phyloP scores from a whole-genome alignment of 768 basidiomycete species.

The Boletus pseudo-olivaceus region DNA sequence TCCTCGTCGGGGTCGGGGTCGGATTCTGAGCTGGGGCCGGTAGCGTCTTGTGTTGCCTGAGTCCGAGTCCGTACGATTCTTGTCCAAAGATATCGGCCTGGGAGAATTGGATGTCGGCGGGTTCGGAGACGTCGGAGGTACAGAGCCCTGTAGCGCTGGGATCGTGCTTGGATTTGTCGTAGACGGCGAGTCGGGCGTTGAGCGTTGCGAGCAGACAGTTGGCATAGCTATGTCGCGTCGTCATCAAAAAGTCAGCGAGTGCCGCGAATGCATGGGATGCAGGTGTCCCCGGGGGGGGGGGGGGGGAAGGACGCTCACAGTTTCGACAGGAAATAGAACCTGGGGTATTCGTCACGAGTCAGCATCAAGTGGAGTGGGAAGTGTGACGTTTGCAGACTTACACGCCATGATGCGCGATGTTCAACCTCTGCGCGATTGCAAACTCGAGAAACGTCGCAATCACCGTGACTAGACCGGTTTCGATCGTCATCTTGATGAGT shows the following conservation, averaged over 20 bases:
- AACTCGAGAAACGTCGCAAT: conserved; percentile 12
- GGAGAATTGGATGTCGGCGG: neutral
- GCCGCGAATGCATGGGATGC: neutral
- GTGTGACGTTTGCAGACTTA: neutral
- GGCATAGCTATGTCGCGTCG: neutral
- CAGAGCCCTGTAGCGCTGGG: neutral
- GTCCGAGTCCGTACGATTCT: neutral
- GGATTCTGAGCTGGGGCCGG: neutral
- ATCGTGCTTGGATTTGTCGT: neutral
- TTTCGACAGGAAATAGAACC: conserved; percentile 8
- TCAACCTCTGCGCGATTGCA: conserved; percentile 1
- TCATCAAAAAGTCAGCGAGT: neutral
- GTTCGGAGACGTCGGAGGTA: neutral
- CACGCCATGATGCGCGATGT: conserved; percentile 9
- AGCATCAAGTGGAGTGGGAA: neutral
- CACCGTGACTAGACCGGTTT: conserved; percentile 10
- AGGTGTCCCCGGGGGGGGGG: too few species aligned
- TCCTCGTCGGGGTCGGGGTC: neutral
- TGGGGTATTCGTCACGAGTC: neutral
- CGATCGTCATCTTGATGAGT: conserved; percentile 12
- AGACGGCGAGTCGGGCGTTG: neutral
- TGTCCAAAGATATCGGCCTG: neutral
- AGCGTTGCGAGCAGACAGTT: conserved; percentile 3
- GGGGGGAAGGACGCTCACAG: neutral
- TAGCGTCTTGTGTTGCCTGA: neutral